These are phyloP conservation scores for Melampsora larici-populina DNA, from an alignment of 1,284 basidiomycete genomes.

Conservation along the genomic window DNA sequence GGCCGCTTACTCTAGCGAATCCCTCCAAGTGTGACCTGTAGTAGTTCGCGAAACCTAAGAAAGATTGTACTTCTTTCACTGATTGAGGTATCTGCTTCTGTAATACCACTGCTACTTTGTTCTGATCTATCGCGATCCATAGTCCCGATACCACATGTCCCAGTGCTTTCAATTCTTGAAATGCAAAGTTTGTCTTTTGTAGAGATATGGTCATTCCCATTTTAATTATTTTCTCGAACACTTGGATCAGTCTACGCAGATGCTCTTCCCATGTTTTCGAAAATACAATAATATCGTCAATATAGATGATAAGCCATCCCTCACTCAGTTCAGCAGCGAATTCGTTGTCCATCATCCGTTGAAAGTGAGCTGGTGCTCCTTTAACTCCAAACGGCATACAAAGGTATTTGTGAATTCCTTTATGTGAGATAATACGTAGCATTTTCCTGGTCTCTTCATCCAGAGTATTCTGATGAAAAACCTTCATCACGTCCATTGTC, in stretches of 20 bases:
- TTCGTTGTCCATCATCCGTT: slow-evolving; percentile 21
- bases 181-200: background rate
- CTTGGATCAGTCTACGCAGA: no score
- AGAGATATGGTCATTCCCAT: background rate
- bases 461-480: background rate
- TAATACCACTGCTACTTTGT: background rate
- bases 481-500: background rate
- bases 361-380: slow-evolving; percentile 6
- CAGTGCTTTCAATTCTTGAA: slow-evolving; percentile 4
- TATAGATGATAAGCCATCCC: no score
- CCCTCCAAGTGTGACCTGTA: background rate
- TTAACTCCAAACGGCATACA: slow-evolving; percentile 6
- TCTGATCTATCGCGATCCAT: background rate
- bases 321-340: background rate
- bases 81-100: no score
- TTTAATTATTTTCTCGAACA: background rate
- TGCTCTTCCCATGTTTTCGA: no score
- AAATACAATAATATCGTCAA: no score
- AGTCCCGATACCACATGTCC: background rate
- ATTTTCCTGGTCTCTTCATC: background rate
- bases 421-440: background rate
- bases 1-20: background rate
- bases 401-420: background rate
- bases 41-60: background rate
- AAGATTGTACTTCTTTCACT: background rate